Percentiles rank a stretch among this genome's conserved stretches.
Conservation (phyloP, 75 land plant species). For the Pseudotsuga menziesii region DNA sequence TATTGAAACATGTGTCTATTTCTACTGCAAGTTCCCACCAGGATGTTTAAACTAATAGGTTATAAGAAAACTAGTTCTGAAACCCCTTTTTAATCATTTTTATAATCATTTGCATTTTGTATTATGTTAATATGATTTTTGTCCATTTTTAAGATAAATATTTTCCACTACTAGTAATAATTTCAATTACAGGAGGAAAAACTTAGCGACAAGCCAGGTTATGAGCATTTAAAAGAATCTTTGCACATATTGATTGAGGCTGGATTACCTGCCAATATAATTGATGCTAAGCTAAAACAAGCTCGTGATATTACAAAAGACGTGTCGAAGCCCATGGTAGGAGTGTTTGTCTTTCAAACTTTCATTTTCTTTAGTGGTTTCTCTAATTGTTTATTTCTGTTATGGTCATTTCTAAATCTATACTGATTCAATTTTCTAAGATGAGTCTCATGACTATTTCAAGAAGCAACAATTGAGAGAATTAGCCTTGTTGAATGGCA, state of each 20-base stretch:
- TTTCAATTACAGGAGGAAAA: slow-evolving; percentile 62
- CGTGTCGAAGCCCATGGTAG: slow-evolving; percentile 77
- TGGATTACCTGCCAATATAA: slow-evolving; percentile 74
- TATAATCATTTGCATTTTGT: not conserved
- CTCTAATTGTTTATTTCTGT: too few relatives aligned
- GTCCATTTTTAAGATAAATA: too few relatives aligned
- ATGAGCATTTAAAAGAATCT: slow-evolving; percentile 90
- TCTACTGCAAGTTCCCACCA: too few relatives aligned
- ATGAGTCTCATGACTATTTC: slow-evolving; percentile 79
- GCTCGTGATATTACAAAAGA: slow-evolving; percentile 69
- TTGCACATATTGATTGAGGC: slow-evolving; percentile 88
- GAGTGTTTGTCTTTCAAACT: not conserved
- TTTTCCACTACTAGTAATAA: too few relatives aligned
- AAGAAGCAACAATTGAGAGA: slow-evolving; percentile 92
- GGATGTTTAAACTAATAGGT: too few relatives aligned
- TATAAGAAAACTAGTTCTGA: too few relatives aligned
- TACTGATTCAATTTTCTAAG: slow-evolving; percentile 29
- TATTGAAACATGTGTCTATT: too few relatives aligned
- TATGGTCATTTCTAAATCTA: too few relatives aligned
- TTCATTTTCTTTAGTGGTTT: too few relatives aligned
- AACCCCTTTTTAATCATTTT: too few relatives aligned
- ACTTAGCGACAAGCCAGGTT: slow-evolving; percentile 88
- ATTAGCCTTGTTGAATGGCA: slow-evolving; percentile 87
- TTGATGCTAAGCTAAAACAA: slow-evolving; percentile 62
- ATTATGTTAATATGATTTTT: not conserved